Percentiles rank a stretch among this genome's conserved stretches.
These are phyloP conservation scores for Puccinia triticina DNA, from an alignment of 1,284 basidiomycete genomes.

Conservation along the genomic window DNA sequence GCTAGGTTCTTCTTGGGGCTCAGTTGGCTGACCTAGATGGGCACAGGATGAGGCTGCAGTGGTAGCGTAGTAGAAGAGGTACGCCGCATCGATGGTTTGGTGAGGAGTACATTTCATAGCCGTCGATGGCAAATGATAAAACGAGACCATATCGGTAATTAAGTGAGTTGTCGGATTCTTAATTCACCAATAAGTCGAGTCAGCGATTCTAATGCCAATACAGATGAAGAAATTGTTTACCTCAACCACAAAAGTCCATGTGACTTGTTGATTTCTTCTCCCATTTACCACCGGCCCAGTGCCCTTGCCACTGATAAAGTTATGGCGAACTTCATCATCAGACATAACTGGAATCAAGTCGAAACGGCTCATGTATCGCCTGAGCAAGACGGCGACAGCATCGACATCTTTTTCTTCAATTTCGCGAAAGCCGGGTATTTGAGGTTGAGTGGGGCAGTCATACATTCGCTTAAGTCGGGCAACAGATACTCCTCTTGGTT, in stretches of 20 bases:
- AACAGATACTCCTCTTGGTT: conserved; percentile 80
- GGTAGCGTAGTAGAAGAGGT: conserved; percentile 88
- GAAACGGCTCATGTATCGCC: conserved; percentile 81
- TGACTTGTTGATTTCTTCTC: conserved; percentile 76
- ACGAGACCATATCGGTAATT: conserved; percentile 94
- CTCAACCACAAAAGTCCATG: conserved; percentile 96
- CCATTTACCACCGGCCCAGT: conserved; percentile 66
- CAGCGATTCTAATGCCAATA: background rate
- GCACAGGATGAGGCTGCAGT: conserved; percentile 53
- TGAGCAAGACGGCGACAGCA: conserved; percentile 74
- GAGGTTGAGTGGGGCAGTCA: conserved; percentile 66
- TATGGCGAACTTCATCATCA: conserved; percentile 80
- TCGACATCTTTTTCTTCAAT: conserved; percentile 80
- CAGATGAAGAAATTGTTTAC: conserved; percentile 63
- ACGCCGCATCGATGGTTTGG: conserved; percentile 73
- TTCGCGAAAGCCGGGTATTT: conserved; percentile 77
- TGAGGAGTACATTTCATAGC: conserved; percentile 69
- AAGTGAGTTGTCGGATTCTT: conserved; percentile 78
- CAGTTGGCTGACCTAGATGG: conserved; percentile 53
- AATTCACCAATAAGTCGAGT: conserved; percentile 4
- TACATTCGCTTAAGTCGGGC: conserved; percentile 79
- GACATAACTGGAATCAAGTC: conserved; percentile 78
- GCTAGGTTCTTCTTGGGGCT: conserved; percentile 13
- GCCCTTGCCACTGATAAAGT: conserved; percentile 83
- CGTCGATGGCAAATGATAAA: conserved; percentile 93